Percentiles rank a stretch among this genome's conserved stretches.
phyloP scores from a whole-genome alignment of 31 red algal genomes.

The Odonthalia washingtoniensis region DNA sequence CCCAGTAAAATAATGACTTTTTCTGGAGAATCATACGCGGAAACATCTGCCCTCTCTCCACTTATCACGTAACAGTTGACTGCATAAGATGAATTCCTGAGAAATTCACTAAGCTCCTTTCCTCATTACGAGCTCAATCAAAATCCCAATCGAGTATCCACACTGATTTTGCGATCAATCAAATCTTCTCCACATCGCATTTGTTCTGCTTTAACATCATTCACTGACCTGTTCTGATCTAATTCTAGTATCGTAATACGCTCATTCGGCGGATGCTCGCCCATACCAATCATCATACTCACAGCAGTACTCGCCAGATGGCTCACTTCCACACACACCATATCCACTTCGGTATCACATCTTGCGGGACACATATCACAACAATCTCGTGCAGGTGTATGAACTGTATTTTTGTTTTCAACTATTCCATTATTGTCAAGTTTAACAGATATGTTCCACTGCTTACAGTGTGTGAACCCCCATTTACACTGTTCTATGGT shows the following conservation, averaged over 20 bases:
- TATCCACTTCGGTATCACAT: no score
- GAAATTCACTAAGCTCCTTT: conserved; percentile 40
- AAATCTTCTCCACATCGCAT: conserved; percentile 1
- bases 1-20: neutral
- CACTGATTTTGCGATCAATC: neutral
- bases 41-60: conserved; percentile 1
- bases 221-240: conserved; percentile 33
- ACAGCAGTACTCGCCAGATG: conserved; percentile 31
- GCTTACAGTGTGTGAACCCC: no score
- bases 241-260: conserved; percentile 50
- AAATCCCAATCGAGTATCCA: conserved; percentile 47
- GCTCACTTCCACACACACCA: conserved; percentile 53
- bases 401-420: no score
- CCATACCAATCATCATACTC: conserved; percentile 24
- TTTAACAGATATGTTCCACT: no score
- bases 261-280: conserved; percentile 21
- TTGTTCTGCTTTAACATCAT: neutral
- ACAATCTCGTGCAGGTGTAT: conserved; percentile 22
- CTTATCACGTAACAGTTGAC: conserved; percentile 55
- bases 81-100: conserved; percentile 44
- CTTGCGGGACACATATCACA: conserved; percentile 50
- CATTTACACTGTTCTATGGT: no score
- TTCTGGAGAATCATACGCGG: neutral
- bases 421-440: no score
- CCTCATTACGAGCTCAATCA: conserved; percentile 18